A percentile compares a stretch with the other conserved stretches of the same genome.
Evolutionary conservation across 345 rosid genomes (phyloP).

Genomic region (Toxicodendron radicans): DNA sequence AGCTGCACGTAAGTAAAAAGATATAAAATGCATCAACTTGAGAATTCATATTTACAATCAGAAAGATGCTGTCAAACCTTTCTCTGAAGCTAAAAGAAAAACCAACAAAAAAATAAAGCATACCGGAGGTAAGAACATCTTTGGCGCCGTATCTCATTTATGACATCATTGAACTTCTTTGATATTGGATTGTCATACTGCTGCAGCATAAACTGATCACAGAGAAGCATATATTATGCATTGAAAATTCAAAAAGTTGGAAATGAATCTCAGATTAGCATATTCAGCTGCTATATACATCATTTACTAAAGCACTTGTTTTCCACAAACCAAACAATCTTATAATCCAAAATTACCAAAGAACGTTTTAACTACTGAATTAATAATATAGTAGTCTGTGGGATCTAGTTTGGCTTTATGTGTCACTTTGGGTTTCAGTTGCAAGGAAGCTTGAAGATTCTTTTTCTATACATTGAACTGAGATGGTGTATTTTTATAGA

Average conservation of each 20-base stretch:
- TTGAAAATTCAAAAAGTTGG: not conserved
- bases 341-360: not conserved
- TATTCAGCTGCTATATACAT: not conserved
- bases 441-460: no score
- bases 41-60: not conserved
- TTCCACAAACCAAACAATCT: not conserved
- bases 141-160: constrained; percentile 76
- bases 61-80: not conserved
- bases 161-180: constrained; percentile 74
- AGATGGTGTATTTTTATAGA: no score
- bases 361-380: not conserved
- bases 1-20: constrained; percentile 43
- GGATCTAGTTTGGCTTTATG: no score
- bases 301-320: not conserved
- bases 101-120: constrained; percentile 1
- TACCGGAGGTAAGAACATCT: constrained; percentile 89
- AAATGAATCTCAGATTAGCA: constrained; percentile 6
- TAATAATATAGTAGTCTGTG: not conserved
- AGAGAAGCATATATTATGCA: not conserved
- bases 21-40: constrained; percentile 6
- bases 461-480: no score
- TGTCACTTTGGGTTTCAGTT: no score
- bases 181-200: constrained; percentile 68
- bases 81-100: not conserved
- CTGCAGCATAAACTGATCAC: constrained; percentile 62